phyloP scores from a whole-genome alignment of 345 rosid species.

The Dovyalis caffra region DNA sequence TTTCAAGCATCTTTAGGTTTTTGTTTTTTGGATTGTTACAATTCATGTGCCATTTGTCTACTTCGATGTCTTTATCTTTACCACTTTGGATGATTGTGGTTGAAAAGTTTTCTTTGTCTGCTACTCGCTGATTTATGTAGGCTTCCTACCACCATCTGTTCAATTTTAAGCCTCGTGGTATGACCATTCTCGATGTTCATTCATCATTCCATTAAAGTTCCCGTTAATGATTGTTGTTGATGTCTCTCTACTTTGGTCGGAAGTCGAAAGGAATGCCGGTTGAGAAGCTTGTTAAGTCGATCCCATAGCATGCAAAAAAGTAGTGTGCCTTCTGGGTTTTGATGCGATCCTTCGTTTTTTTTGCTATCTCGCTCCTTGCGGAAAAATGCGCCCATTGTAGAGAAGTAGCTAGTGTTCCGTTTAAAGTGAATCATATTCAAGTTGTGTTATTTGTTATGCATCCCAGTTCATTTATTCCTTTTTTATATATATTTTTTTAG shows the following conservation, averaged over 20 bases:
- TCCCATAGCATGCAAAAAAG: conserved; percentile 86
- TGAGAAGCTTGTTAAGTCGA: conserved; percentile 67
- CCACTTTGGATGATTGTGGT: no score
- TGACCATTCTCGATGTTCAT: not conserved
- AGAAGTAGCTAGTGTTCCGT: conserved; percentile 21
- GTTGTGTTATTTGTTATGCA: conserved; percentile 2
- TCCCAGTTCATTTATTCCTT: conserved; percentile 5
- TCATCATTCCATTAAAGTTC: not conserved
- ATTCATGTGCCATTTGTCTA: no score
- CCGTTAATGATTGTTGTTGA: conserved; percentile 7
- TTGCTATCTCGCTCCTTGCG: conserved; percentile 37
- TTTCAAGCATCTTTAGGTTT: no score
- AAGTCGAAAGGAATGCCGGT: conserved; percentile 70
- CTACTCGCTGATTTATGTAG: no score
- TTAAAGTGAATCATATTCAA: conserved; percentile 12
- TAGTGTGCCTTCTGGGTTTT: conserved; percentile 69
- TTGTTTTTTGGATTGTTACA: no score
- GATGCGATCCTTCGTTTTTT: conserved; percentile 18
- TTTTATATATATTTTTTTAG: not conserved
- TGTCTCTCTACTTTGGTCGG: conserved; percentile 31
- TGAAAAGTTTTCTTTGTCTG: no score
- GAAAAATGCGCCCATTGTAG: conserved; percentile 18
- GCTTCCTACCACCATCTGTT: conserved; percentile 90
- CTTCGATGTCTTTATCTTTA: no score
- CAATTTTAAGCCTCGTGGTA: conserved; percentile 92